Evolutionary conservation across 257 asterid species (phyloP), one percentile per base, ranked within the genome.

Genomic region (Plectranthus barbatus): DNA sequence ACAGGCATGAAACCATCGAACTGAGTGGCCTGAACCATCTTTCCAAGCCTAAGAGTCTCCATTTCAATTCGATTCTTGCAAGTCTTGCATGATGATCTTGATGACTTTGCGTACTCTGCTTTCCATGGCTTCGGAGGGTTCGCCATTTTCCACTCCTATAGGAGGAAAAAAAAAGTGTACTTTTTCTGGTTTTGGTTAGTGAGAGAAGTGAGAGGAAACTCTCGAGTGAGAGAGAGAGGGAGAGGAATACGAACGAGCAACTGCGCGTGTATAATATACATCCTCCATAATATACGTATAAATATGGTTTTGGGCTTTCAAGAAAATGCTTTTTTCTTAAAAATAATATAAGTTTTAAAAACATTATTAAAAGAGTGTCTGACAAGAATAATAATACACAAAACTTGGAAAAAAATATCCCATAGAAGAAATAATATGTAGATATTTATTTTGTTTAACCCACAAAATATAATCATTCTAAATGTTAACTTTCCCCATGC

Each of bases 1-100:
- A 93, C 99, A 53, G 97, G 95, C 95, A 93, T 87, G 71, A 90
- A 72, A 34, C 99, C 97, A 76, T 93, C 99, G 63, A 87, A 87
- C 9, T 93, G 91, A 47, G 88, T 64, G 55, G 96, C 79, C 69
- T 90, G 94, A 46, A 93, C 95, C 97, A 93, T 93, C 69, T 90
- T 93, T 1, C 96, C 99, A 29, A 93, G 95, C 79, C 99, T 79
- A 37, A 93, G 79, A 7, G 14, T 71, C 76, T 93, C 99, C 76
- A 84, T 91, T 0, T 77, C 79, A 74, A 88, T 88, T 62, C 78
- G 49, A 3, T 0, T 71, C 80, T 79, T 87, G 82, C 99, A 93
- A 69, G 93, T 79, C 70, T 80, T 93, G 90, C 99, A 93, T 45
- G 95, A 84, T 0, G 97, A 81, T 75, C 97, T 81, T 15, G 96